Evolutionary conservation across 495 filamentous ascomycete genomes (phyloP), one percentile per base, ranked within the genome.

Genomic region (Tuber microsphaerosporum): DNA sequence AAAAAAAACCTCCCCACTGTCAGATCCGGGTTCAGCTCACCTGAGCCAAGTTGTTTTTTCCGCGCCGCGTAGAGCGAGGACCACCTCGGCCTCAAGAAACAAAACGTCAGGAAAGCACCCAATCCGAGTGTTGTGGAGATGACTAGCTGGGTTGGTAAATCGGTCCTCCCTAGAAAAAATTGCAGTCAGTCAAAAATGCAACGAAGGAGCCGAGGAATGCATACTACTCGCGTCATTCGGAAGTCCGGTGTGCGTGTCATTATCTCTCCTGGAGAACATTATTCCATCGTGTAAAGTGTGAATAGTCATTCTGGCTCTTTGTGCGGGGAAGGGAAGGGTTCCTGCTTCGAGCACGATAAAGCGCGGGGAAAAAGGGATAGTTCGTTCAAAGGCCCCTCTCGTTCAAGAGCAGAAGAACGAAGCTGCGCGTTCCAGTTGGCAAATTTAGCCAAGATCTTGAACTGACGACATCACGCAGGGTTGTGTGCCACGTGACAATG

Each of bases 11-110:
- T 22, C 14, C 10, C 48, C 41, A 71, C 31, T 31, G 9, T 56
- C 45, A 37, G 5, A 46, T 34, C 22, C 14, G 19, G 42, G 14
- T n/a, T 71, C 43, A 42, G 65, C 80, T 75, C 74, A 82, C 81
- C 81, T 20, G 74, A 82, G 44, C 74, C 74, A 68, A 80, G 75
- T 71, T 81, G 79, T 69, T 79, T 82, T 74, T 83, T 83, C 31
- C 96, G 89, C 22, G 96, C 94, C 37, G 94, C 93, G 83, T 98
- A 99, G 20, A 99, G 88, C 42, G 90, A 89, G 71, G 92, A 90
- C 96, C 96, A 99, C 88, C 93, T 90, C 75, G 94, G 93, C 73
- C 96, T 90, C 70, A 99, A 87, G 69, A 93, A 84, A 91, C 81
- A 82, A 74, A 83, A 83, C 14, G 81, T 68, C 8, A 77, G n/a